A percentile compares a stretch with the other conserved stretches of the same genome.
Conservation (phyloP, 1,284 basidiomycete genomes). For the Ganoderma lucidum region DNA sequence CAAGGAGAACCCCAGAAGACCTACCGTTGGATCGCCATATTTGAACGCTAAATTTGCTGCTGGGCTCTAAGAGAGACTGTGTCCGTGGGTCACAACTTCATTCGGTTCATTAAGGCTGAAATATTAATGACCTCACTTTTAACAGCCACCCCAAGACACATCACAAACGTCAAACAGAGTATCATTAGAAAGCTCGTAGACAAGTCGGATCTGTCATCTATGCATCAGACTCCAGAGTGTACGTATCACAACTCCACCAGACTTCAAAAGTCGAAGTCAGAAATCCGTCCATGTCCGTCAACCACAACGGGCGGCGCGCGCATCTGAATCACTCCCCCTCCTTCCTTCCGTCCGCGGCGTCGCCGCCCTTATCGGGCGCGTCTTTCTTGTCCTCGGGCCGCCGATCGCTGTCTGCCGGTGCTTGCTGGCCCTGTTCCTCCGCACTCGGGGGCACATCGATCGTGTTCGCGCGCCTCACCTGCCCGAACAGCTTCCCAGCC, state of each 20-base stretch:
- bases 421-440: slow-evolving; percentile 14
- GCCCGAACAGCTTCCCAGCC: slow-evolving; percentile 30
- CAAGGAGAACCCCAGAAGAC: too few species aligned
- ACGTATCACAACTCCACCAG: neutral
- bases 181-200: slow-evolving; percentile 1
- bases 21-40: too few species aligned
- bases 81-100: too few species aligned
- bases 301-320: neutral
- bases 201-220: neutral
- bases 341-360: slow-evolving; percentile 13
- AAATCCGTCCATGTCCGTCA: neutral
- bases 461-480: slow-evolving; percentile 24
- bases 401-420: slow-evolving; percentile 16
- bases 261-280: neutral
- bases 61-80: too few species aligned
- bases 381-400: slow-evolving; percentile 29
- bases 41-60: too few species aligned
- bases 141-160: neutral
- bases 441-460: slow-evolving; percentile 17
- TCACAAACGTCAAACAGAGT: neutral
- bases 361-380: slow-evolving; percentile 24
- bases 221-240: neutral
- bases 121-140: neutral
- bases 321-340: slow-evolving; percentile 2
- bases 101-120: too few species aligned